Evolutionary conservation across 352 stramenopile genomes (phyloP).

Genomic region (Thraustochytrium striatum): DNA sequence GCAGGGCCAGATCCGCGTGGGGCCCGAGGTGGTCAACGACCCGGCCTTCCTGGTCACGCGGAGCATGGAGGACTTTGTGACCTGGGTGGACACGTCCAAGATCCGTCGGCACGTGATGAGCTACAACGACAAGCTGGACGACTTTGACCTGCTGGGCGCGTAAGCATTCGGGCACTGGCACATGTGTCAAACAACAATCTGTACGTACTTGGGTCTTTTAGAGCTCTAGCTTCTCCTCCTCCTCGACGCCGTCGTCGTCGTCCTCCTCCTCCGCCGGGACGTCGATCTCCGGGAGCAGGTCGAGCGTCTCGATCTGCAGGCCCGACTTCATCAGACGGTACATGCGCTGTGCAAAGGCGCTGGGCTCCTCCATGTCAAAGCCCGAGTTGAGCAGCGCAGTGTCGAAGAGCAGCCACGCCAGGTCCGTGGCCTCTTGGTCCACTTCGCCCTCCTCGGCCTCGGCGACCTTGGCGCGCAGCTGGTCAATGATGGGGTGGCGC

Average conservation of each 20-base stretch:
- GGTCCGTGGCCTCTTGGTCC: slow-evolving; percentile 79
- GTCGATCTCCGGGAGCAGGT: slow-evolving; percentile 90
- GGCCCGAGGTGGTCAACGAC: slow-evolving; percentile 87
- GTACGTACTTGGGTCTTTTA: too few relatives aligned
- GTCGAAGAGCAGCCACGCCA: slow-evolving; percentile 95
- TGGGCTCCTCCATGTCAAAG: slow-evolving; percentile 88
- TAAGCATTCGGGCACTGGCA: slow-evolving; percentile 60
- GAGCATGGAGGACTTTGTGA: slow-evolving; percentile 98
- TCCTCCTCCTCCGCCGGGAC: slow-evolving; percentile 65
- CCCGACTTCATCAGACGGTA: slow-evolving; percentile 85
- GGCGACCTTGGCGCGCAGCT: slow-evolving; percentile 80
- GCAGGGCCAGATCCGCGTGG: slow-evolving; percentile 92
- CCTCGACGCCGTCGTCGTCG: slow-evolving; percentile 57
- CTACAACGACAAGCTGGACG: slow-evolving; percentile 99
- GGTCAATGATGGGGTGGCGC: slow-evolving; percentile 93
- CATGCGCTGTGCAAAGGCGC: slow-evolving; percentile 85
- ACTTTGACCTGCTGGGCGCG: slow-evolving; percentile 97
- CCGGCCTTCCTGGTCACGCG: slow-evolving; percentile 94
- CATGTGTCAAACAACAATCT: too few relatives aligned
- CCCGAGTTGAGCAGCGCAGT: slow-evolving; percentile 93
- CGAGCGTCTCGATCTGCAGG: slow-evolving; percentile 81
- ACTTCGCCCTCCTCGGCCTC: slow-evolving; percentile 54
- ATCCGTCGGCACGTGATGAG: slow-evolving; percentile 94
- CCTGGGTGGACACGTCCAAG: slow-evolving; percentile 96
- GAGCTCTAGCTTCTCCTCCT: slow-evolving; percentile 51